Conservation (phyloP, 176 grass and related monocot genomes). For the Hsuehochloa calcarea region DNA sequence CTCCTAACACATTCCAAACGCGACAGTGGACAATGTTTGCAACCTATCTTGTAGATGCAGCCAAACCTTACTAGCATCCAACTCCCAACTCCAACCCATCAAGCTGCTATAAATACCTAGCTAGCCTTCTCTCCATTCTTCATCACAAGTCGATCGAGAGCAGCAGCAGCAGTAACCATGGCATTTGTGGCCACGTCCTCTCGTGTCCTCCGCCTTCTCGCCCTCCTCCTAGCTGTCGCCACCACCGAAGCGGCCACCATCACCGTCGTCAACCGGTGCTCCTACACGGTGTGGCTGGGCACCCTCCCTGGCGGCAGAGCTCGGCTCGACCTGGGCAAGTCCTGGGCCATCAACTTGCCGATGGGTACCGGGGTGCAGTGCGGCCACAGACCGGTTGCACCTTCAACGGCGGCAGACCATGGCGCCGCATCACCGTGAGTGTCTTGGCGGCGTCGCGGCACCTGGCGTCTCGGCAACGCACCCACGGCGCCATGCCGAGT, state of each 20-base stretch:
- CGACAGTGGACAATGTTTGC: too few relatives aligned
- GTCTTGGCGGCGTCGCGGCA: too few relatives aligned
- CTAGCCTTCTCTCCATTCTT: too few relatives aligned
- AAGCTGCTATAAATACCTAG: too few relatives aligned
- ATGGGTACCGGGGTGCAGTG: constrained; percentile 41
- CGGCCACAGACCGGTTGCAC: constrained; percentile 57
- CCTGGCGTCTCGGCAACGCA: too few relatives aligned
- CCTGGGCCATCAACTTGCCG: constrained; percentile 37
- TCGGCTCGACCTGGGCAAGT: constrained; percentile 26
- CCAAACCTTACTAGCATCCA: too few relatives aligned
- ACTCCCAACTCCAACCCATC: too few relatives aligned
- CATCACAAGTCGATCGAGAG: background rate
- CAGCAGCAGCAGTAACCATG: background rate
- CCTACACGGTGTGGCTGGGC: background rate
- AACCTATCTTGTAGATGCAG: too few relatives aligned
- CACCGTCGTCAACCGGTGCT: background rate
- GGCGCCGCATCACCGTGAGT: constrained; percentile 42
- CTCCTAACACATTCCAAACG: too few relatives aligned
- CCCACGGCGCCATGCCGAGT: constrained; percentile 53
- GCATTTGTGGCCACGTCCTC: background rate
- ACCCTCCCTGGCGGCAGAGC: constrained; percentile 29
- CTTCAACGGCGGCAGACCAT: constrained; percentile 44
- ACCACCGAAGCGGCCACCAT: background rate
- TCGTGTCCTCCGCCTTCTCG: background rate
- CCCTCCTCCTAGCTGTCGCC: background rate